Evolutionary conservation across 2,329 filamentous ascomycete species (phyloP).

Genomic region (Exophiala calicioides): DNA sequence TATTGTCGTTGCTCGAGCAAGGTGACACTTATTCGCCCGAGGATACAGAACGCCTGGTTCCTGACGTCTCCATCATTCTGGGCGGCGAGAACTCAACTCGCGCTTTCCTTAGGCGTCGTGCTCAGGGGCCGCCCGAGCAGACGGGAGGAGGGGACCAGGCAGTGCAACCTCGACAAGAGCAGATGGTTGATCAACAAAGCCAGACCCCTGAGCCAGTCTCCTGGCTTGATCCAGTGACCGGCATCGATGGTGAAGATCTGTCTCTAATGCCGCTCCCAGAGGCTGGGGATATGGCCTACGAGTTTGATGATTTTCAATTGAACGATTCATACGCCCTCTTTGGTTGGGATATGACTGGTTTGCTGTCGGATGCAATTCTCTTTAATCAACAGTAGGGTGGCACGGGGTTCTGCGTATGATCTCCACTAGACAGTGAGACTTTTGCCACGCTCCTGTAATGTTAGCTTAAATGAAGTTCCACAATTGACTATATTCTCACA

Average conservation of each 20-base stretch:
- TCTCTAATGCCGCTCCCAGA: background rate
- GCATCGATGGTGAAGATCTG: too few species aligned
- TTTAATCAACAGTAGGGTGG: too few species aligned
- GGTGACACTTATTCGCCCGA: conserved; percentile 20
- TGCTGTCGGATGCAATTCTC: conserved; percentile 9
- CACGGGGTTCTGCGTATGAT: too few species aligned
- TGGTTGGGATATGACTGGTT: conserved; percentile 13
- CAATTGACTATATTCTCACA: too few species aligned
- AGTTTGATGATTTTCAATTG: conserved; percentile 5
- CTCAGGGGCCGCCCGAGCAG: background rate
- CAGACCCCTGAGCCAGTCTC: too few species aligned
- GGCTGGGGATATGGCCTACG: background rate
- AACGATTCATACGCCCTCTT: conserved; percentile 7
- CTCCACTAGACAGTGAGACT: too few species aligned
- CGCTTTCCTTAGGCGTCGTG: conserved; percentile 28
- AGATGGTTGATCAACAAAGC: too few species aligned
- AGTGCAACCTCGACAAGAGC: background rate
- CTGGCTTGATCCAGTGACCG: too few species aligned
- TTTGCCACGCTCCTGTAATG: too few species aligned
- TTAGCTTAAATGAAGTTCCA: too few species aligned
- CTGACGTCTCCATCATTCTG: conserved; percentile 32
- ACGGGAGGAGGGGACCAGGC: background rate
- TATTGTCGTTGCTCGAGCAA: conserved; percentile 33
- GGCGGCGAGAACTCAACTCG: conserved; percentile 33
- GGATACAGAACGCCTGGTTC: conserved; percentile 29